phyloP scores from a whole-genome alignment of 805 yeast species.

The Starmerella cellae region DNA sequence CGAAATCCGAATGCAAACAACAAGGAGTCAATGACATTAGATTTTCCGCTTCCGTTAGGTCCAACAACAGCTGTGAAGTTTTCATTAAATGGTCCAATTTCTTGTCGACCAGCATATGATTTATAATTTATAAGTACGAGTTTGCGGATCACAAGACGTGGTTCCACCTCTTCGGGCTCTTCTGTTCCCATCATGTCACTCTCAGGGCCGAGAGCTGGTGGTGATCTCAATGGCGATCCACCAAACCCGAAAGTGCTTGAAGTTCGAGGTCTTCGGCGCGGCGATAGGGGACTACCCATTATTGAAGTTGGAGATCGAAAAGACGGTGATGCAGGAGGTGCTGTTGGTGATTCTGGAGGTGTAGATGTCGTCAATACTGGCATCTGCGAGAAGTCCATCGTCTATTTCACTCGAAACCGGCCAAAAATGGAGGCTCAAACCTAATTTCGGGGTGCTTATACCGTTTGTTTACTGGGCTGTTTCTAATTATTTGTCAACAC shows the following conservation, averaged over 20 bases:
- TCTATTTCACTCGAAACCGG: neutral
- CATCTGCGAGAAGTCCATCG: neutral
- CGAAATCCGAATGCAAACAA: conserved; percentile 94
- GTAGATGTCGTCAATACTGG: neutral
- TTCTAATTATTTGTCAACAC: too few relatives aligned
- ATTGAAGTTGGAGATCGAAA: neutral
- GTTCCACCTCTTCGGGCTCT: neutral
- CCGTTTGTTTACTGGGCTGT: too few relatives aligned
- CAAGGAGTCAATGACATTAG: conserved; percentile 92
- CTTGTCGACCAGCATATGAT: conserved; percentile 87
- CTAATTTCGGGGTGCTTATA: too few relatives aligned
- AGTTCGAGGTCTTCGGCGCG: neutral
- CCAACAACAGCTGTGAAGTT: conserved; percentile 97
- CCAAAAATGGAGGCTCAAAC: too few relatives aligned
- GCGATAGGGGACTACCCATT: neutral
- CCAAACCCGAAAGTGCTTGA: neutral
- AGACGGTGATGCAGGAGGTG: conserved; percentile 1
- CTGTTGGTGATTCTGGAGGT: neutral
- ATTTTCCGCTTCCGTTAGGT: conserved; percentile 96
- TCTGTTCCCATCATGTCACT: neutral
- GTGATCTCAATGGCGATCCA: conserved; percentile 1
- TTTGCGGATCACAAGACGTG: conserved; percentile 59
- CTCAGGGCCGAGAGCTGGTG: neutral
- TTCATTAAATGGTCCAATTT: conserved; percentile 85
- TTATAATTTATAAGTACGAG: conserved; percentile 75